Evolutionary conservation across 805 yeast species (phyloP), one percentile per base, ranked within the genome.

Genomic region (Saturnispora silvae): DNA sequence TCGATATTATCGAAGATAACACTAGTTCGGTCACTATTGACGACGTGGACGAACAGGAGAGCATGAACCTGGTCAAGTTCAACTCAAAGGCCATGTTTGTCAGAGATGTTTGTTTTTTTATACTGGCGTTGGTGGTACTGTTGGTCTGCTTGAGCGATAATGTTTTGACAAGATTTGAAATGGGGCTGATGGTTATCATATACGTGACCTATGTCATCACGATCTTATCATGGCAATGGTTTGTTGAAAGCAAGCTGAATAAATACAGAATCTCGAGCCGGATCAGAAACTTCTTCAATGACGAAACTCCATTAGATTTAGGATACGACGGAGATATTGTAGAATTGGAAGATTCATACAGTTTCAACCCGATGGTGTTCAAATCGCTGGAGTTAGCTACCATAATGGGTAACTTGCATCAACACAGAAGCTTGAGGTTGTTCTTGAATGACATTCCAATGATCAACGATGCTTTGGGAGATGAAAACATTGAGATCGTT

Each of bases 71-170:
- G 15, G 14, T 37, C 3, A 34, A 33, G 4, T 61, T 67, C 14
- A 61, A 62, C 40, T 52, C 54, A 9, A 61, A 65, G 42, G 41
- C 52, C 8, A 55, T 59, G 11, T 83, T 81, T 50, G 13, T 77
- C 2, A 63, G 89, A 44, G 96, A 92, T 51, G 50, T 74, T 1
- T 40, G 54, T 0, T 75, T 82, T 50, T 80, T 86, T 48, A 50
- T 71, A 1, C 45, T 64, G 0, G 65, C 86, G 3, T 58, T 75
- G 2, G 22, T 65, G 1, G 45, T 79, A 13, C 55, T 81, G 0
- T 46, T 77, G 11, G 42, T 56, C 4, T 65, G 75, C 34, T 54
- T 81, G 3, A 38, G 61, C 2, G 75, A 70, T 50, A 79, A 80
- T 0, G 56, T 57, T 8, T 55, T 92, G 8, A 62, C 68, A 29